Percentiles rank a stretch among this genome's conserved stretches.
phyloP scores from a whole-genome alignment of 371 early-diverging fungal genomes.

The Lichtheimia ornata region DNA sequence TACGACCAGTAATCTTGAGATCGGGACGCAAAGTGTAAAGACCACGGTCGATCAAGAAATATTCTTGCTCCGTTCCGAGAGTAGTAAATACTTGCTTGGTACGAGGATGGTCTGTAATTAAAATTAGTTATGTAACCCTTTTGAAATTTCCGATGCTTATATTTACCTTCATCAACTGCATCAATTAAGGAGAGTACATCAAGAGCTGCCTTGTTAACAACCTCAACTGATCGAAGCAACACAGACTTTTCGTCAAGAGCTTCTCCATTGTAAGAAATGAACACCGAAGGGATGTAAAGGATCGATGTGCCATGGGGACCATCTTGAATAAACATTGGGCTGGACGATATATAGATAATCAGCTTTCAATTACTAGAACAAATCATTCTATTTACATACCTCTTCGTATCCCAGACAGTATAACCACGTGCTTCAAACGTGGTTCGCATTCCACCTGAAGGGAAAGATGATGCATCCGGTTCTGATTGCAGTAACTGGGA shows the following conservation, averaged over 20 bases:
- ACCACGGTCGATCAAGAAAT: slow-evolving; percentile 94
- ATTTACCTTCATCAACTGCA: slow-evolving; percentile 55
- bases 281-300: slow-evolving; percentile 96
- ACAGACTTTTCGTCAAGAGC: slow-evolving; percentile 98
- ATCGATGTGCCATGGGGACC: slow-evolving; percentile 91
- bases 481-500: slow-evolving; percentile 96
- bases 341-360: slow-evolving; percentile 22
- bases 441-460: slow-evolving; percentile 96
- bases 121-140: background rate
- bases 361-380: background rate
- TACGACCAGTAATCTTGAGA: slow-evolving; percentile 94
- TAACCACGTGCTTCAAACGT: slow-evolving; percentile 99
- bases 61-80: slow-evolving; percentile 97
- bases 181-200: slow-evolving; percentile 77
- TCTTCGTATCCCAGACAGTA: slow-evolving; percentile 97
- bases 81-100: slow-evolving; percentile 85
- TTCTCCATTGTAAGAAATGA: slow-evolving; percentile 98
- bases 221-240: slow-evolving; percentile 88
- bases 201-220: slow-evolving; percentile 77
- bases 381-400: slow-evolving; percentile 21
- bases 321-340: slow-evolving; percentile 94
- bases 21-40: slow-evolving; percentile 93
- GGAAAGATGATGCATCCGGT: slow-evolving; percentile 99
- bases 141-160: background rate
- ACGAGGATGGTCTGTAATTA: slow-evolving; percentile 32